Percentiles rank a stretch among this genome's conserved stretches.
These are phyloP conservation scores for Eutypella sp. DNA, from an alignment of 2,329 filamentous ascomycete genomes.

Conservation along the genomic window DNA sequence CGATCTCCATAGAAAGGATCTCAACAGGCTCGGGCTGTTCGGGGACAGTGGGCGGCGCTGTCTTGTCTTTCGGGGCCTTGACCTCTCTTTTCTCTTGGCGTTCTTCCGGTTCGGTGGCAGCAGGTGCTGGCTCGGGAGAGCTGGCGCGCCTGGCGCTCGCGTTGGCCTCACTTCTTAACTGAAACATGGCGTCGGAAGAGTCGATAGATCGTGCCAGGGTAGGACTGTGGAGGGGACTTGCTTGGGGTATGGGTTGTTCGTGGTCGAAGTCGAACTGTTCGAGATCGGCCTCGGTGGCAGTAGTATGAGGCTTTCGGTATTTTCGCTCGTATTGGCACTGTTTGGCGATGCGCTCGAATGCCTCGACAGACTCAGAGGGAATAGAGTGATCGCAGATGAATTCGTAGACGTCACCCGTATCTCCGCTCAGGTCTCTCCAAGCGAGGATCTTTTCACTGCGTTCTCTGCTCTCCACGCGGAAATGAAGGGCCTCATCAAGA, in stretches of 20 bases:
- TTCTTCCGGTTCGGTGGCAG: conserved; percentile 25
- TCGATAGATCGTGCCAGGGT: conserved; percentile 50
- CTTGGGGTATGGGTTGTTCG: conserved; percentile 59
- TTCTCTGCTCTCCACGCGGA: conserved; percentile 77
- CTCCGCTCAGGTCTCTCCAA: conserved; percentile 92
- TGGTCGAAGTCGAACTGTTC: conserved; percentile 73
- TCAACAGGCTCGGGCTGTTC: conserved; percentile 67
- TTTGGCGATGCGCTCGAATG: conserved; percentile 76
- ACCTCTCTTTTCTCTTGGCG: conserved; percentile 26
- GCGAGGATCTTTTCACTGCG: conserved; percentile 82
- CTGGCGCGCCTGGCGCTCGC: conserved; percentile 39
- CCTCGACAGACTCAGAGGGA: conserved; percentile 63
- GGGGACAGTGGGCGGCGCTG: conserved; percentile 47
- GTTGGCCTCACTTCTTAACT: conserved; percentile 44
- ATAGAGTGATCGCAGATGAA: conserved; percentile 85
- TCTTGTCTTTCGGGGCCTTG: conserved; percentile 15
- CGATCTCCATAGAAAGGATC: conserved; percentile 67
- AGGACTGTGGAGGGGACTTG: conserved; percentile 58
- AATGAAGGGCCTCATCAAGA: conserved; percentile 85
- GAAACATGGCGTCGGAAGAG: conserved; percentile 53
- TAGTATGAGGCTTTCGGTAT: conserved; percentile 73
- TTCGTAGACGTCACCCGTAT: conserved; percentile 92
- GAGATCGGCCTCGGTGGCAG: conserved; percentile 76
- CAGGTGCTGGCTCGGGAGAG: conserved; percentile 13
- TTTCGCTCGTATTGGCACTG: conserved; percentile 99